These are phyloP conservation scores for Daldinia loculata DNA, from an alignment of 495 filamentous ascomycete genomes.

Conservation along the genomic window DNA sequence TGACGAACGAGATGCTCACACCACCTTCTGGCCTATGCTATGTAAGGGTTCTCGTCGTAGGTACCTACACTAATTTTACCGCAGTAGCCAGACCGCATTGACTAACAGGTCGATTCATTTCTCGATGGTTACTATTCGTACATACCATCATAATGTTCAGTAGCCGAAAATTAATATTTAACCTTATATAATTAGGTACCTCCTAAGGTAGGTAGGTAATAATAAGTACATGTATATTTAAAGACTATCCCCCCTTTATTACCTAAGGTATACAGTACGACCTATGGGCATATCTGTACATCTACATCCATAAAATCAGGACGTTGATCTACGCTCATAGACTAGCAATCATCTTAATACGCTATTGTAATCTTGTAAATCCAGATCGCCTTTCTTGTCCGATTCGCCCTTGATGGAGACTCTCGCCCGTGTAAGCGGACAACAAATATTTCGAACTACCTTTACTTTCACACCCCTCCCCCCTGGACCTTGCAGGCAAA, in stretches of 20 bases:
- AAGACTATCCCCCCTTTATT: too few species aligned
- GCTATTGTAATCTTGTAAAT: conserved; percentile 2
- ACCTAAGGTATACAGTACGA: neutral
- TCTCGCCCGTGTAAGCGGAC: conserved; percentile 9
- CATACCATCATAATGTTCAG: neutral
- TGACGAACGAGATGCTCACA: conserved; percentile 23
- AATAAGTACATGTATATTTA: neutral
- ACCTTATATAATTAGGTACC: neutral
- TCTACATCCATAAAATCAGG: conserved; percentile 6
- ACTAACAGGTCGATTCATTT: neutral
- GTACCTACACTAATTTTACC: conserved; percentile 23
- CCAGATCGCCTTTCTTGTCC: neutral
- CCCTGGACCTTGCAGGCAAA: conserved; percentile 43
- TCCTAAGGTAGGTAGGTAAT: too few species aligned
- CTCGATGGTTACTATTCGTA: neutral
- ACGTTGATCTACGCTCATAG: neutral
- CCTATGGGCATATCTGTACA: neutral
- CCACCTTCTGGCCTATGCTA: conserved; percentile 20
- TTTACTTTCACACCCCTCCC: conserved; percentile 17
- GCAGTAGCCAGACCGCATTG: conserved; percentile 24
- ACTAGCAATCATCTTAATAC: conserved; percentile 8
- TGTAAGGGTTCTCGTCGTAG: conserved; percentile 9
- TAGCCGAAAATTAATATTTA: neutral
- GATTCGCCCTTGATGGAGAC: neutral
- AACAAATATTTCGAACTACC: conserved; percentile 20